phyloP scores from a whole-genome alignment of 805 yeast genomes.

The Lipomyces lipofer region DNA sequence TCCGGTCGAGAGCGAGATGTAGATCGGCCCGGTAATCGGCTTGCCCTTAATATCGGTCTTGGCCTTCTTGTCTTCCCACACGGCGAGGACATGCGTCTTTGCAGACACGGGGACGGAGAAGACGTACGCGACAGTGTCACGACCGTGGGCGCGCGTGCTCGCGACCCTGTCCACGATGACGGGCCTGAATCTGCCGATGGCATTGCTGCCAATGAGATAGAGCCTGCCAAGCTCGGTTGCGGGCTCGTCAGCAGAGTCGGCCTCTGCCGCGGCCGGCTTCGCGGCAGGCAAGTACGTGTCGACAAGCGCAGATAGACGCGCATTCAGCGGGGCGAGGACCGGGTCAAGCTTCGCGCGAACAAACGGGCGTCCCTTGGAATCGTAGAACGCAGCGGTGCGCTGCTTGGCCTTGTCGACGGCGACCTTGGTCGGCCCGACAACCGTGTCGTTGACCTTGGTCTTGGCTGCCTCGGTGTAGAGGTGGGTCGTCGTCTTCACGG shows the following conservation, averaged over 20 bases:
- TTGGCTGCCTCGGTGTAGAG: constrained; percentile 39
- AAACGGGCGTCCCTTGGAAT: constrained; percentile 62
- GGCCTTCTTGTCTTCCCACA: constrained; percentile 27
- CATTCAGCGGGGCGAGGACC: constrained; percentile 60
- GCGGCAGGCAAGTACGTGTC: constrained; percentile 47
- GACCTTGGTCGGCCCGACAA: constrained; percentile 47
- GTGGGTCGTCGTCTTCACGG: constrained; percentile 41
- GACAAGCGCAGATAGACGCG: constrained; percentile 49
- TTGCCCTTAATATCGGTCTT: constrained; percentile 16
- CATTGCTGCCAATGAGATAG: constrained; percentile 20
- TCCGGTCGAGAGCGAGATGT: constrained; percentile 25
- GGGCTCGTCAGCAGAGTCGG: background rate
- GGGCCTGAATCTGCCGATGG: constrained; percentile 23
- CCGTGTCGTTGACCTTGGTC: constrained; percentile 46
- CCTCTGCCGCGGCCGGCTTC: constrained; percentile 2
- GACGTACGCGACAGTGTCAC: constrained; percentile 21
- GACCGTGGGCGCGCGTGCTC: constrained; percentile 15
- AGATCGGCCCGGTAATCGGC: constrained; percentile 22
- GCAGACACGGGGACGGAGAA: constrained; percentile 24
- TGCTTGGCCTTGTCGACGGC: constrained; percentile 49
- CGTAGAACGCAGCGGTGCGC: constrained; percentile 54
- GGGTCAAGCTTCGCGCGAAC: constrained; percentile 66
- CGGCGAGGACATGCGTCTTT: constrained; percentile 22
- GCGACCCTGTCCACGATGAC: constrained; percentile 22
- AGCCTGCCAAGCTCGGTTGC: constrained; percentile 27